Base-by-base conservation (phyloP, 345 rosid genomes). In the Rhizophora apiculata region DNA sequence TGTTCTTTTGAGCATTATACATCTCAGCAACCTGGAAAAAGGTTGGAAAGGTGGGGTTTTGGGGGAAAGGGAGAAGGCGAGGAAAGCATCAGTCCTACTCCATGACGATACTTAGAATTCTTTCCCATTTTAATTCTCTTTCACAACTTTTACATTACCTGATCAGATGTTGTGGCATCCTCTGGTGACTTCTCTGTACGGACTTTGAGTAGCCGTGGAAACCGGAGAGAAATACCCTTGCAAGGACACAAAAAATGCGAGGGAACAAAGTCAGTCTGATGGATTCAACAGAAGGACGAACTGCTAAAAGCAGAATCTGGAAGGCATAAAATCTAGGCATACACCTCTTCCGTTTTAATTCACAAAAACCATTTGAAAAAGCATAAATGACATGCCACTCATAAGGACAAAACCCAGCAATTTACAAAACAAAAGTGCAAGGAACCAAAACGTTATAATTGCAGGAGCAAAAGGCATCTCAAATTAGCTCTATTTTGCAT, bases 181-280 rank as follows among this genome's bases (percentile, higher is more conserved):
- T 92, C 97, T 22, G 97, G 98, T 43, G 78, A 69, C 83, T 92
- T 92, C 65, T 95, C 99, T 75, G 84, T 89, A 31, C 96, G 80
- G 76, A 92, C 92, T 62, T 88, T 92, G 36, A 95, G 58, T 36
- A 95, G 78, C 20, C 96, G 94, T 31, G 99, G 96, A 83, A 92
- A 95, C 26, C 96, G 90, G 9, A 92, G 91, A 67, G 96, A 90
- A 57, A 92, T 85, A 9, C 99, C 96, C 96, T 91, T 22, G 59
- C 71, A 73, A 72, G 58, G 52, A 43, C 30, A 2, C 16, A 16
- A 27, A 22, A 68, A 63, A 67, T 48, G 15, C 58, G 13, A 52
- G 7, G 7, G 63, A 29, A 39, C 6, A 4, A 31, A 58, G 29
- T 27, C 11, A 24, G 30, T 16, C 3, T 20, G 18, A 60, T 5